Evolutionary conservation across 1,284 basidiomycete species (phyloP), one percentile per base, ranked within the genome.

Genomic region (Xerocomus nothofagi): DNA sequence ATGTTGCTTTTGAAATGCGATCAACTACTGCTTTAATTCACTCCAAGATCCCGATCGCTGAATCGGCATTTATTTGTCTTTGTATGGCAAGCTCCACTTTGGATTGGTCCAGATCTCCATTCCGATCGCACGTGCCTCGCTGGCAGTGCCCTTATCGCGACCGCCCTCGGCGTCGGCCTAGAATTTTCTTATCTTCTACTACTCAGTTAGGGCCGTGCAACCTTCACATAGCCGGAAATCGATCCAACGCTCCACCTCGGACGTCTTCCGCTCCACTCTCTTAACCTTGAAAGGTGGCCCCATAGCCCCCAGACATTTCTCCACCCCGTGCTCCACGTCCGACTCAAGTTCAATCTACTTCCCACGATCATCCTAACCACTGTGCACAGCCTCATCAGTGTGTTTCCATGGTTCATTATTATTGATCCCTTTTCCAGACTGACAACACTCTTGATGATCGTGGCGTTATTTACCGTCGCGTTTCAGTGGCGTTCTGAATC

Each of bases 1-100:
- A n/a, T n/a, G n/a, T n/a, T n/a, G n/a, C n/a, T 49, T 38, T 42
- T 44, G 39, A 51, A 45, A 47, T 55, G 27, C 43, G 39, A 36
- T 17, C 42, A 42, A 53, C 44, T 46, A 41, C 18, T 33, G n/a
- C n/a, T n/a, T n/a, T n/a, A n/a, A 33, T n/a, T 24, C 38, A 0
- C 15, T 49, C 64, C 57, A 51, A 59, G 51, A 65, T 67, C 56
- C 41, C 42, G 57, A 63, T 66, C 63, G 39, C 49, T 50, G 57
- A 59, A 42, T 51, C 54, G 56, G 53, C 51, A 52, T n/a, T 23
- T 14, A 47, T 9, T 44, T 42, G n/a, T n/a, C 57, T 27, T n/a
- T 41, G 42, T 57, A 39, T 43, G n/a, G 60, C 6, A 51, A 2
- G 58, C 56, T 43, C 60, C 60, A 59, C 56, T 53, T 56, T 63